Evolutionary conservation across 2,329 filamentous ascomycete genomes (phyloP).

Genomic region (Penicillium sp.): DNA sequence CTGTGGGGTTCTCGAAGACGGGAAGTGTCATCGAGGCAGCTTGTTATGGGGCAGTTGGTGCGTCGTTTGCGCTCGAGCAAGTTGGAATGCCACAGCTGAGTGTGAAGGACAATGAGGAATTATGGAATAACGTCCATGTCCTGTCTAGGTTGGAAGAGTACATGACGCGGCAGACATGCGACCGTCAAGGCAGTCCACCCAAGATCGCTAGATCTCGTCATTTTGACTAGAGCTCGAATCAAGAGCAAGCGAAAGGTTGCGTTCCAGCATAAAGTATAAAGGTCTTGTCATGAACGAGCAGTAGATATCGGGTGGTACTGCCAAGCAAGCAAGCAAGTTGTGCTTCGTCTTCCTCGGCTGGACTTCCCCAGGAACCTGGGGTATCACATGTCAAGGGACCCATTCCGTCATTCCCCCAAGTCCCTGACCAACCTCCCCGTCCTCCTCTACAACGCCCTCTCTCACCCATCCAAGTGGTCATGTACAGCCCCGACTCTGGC

Average conservation of each 20-base stretch:
- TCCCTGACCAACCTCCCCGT: background rate
- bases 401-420: slow-evolving; percentile 12
- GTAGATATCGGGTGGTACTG: background rate
- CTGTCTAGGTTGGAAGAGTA: slow-evolving; percentile 20
- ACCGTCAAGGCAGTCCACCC: background rate
- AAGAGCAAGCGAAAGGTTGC: background rate
- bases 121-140: slow-evolving; percentile 22
- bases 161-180: slow-evolving; percentile 1
- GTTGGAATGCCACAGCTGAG: slow-evolving; percentile 29
- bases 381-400: slow-evolving; percentile 26
- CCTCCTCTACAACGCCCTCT: background rate
- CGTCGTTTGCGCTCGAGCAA: slow-evolving; percentile 36
- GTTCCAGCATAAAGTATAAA: too few relatives aligned
- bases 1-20: slow-evolving; percentile 27
- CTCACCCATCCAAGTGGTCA: slow-evolving; percentile 14
- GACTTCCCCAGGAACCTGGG: slow-evolving; percentile 24
- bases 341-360: slow-evolving; percentile 19
- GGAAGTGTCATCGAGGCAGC: slow-evolving; percentile 25
- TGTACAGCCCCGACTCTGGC: slow-evolving; percentile 19
- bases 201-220: background rate
- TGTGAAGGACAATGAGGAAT: slow-evolving; percentile 7
- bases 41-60: slow-evolving; percentile 36
- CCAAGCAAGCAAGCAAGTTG: background rate
- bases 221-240: background rate
- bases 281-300: background rate